Conservation (phyloP, 176 grass and related monocot genomes). For the Carex littledalei region DNA sequence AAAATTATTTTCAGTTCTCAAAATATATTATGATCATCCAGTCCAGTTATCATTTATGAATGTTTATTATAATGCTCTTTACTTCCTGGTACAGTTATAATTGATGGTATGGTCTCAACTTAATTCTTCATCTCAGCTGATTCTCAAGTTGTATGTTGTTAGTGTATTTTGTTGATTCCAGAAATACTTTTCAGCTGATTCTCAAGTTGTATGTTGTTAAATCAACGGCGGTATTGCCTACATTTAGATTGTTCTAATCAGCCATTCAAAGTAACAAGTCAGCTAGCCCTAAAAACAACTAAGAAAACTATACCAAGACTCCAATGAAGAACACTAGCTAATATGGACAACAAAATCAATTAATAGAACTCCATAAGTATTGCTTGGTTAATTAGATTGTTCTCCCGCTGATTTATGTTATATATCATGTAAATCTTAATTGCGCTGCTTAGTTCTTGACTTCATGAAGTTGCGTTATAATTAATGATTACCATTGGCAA, state of each 20-base stretch:
- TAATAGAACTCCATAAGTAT: too few species aligned
- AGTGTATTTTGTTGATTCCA: conserved; percentile 14
- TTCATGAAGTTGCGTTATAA: background rate
- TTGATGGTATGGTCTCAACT: conserved; percentile 56
- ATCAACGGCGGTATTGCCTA: too few species aligned
- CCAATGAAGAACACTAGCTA: too few species aligned
- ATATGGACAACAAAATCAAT: too few species aligned
- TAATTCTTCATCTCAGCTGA: background rate
- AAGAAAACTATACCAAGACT: too few species aligned
- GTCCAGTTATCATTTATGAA: conserved; percentile 63
- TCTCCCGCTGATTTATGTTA: background rate
- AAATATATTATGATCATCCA: conserved; percentile 33
- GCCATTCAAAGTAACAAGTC: too few species aligned
- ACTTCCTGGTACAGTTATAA: conserved; percentile 71
- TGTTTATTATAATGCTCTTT: conserved; percentile 45
- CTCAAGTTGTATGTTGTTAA: too few species aligned
- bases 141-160: background rate
- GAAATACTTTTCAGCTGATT: too few species aligned
- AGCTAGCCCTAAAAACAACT: too few species aligned
- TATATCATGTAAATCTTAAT: background rate
- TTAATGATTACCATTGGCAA: background rate
- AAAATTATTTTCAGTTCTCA: conserved; percentile 15
- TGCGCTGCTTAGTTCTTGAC: background rate
- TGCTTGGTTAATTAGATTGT: background rate
- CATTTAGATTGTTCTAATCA: too few species aligned